These are phyloP conservation scores for Raffaelea ambrosiae DNA, from an alignment of 2,329 filamentous ascomycete species.

Conservation along the genomic window DNA sequence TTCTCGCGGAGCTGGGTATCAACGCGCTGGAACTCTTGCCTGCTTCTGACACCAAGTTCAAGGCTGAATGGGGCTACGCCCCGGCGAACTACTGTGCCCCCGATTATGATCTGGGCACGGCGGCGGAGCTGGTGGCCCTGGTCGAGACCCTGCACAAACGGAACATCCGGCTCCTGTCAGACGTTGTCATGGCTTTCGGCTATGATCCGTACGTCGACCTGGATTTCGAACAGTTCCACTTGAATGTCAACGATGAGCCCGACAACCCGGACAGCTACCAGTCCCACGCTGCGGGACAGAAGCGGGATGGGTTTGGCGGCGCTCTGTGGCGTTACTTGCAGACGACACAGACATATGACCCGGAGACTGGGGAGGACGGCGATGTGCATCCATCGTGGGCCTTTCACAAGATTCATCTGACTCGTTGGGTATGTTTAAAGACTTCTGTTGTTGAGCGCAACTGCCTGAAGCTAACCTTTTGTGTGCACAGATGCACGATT, in stretches of 20 bases:
- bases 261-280: constrained; percentile 18
- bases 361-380: constrained; percentile 7
- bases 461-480: too few species aligned
- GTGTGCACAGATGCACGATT: constrained; percentile 16
- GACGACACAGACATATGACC: constrained; percentile 11
- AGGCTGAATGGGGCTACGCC: constrained; percentile 15
- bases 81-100: constrained; percentile 17
- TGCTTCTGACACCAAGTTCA: constrained; percentile 14
- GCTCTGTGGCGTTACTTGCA: constrained; percentile 14
- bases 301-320: constrained; percentile 14
- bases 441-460: background rate
- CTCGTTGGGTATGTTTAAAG: constrained; percentile 10
- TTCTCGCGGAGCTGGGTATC: constrained; percentile 17
- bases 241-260: constrained; percentile 12
- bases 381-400: constrained; percentile 12
- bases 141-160: constrained; percentile 12
- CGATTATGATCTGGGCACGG: constrained; percentile 15
- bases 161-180: constrained; percentile 13
- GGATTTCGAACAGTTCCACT: constrained; percentile 14
- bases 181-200: constrained; percentile 18
- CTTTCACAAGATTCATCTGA: constrained; percentile 15
- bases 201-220: constrained; percentile 15
- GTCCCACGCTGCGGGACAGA: constrained; percentile 9
- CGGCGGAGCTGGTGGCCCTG: constrained; percentile 12
- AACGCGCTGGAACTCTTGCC: constrained; percentile 18